Percentiles rank a stretch among this genome's conserved stretches.
Evolutionary conservation across 257 asterid species (phyloP).

Genomic region (Fraxinus cuspidata): DNA sequence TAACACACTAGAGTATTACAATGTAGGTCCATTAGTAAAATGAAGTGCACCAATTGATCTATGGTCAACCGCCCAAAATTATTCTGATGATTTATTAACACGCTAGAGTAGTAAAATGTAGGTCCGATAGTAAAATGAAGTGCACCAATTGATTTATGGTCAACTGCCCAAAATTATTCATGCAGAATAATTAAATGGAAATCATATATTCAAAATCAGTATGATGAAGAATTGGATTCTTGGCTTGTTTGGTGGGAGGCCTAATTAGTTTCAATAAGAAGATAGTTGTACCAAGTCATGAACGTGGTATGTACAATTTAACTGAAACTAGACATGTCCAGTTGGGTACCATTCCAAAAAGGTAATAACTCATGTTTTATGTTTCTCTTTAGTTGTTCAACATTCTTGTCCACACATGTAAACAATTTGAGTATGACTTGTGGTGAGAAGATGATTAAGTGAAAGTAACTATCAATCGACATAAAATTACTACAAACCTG

Average conservation of each 20-base stretch:
- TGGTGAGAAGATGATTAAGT: too few species aligned
- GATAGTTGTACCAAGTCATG: constrained; percentile 12
- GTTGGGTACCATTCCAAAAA: too few species aligned
- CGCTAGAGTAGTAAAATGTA: not conserved
- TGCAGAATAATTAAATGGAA: constrained; percentile 22
- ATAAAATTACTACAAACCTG: too few species aligned
- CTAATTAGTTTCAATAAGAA: constrained; percentile 16
- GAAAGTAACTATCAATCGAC: too few species aligned
- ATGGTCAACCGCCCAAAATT: not conserved
- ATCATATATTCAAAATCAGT: constrained; percentile 14
- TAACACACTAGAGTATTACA: not conserved
- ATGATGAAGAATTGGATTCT: constrained; percentile 20
- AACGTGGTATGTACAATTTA: not conserved
- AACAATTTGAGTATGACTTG: too few species aligned
- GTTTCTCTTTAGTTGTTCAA: not conserved
- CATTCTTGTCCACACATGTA: not conserved
- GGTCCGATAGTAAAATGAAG: not conserved
- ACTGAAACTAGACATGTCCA: not conserved
- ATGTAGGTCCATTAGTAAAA: not conserved
- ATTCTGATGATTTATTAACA: not conserved
- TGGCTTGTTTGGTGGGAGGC: constrained; percentile 23
- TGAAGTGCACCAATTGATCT: not conserved
- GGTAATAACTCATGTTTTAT: not conserved
- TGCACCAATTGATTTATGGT: too few species aligned
- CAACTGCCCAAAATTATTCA: not conserved